Evolutionary conservation across 2,329 filamentous ascomycete genomes (phyloP), one percentile per base, ranked within the genome.

Genomic region (Pseudogymnoascus sp.): DNA sequence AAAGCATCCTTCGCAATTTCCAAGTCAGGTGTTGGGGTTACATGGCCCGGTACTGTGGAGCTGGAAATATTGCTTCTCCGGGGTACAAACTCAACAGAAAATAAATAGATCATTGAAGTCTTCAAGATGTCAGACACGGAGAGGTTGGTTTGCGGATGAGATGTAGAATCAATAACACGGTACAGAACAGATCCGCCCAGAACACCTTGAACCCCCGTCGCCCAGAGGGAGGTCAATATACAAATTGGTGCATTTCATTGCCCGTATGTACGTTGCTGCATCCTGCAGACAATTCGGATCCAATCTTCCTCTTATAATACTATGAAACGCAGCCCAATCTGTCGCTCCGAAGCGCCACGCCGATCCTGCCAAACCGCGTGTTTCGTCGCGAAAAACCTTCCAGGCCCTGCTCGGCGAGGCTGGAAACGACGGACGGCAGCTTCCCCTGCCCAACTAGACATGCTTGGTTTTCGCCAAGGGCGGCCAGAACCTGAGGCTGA

Each of bases 401-500:
- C 14, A 28, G 23, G 44, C 44, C 44, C 44, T 50, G 44, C 12
- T 50, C 44, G 44, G 44, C 12, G 44, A 50, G 44, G 44, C 6
- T 50, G 44, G 44, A 28, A 25, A 28, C 28, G 28, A 28, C 28
- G 7, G 11, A 25, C 21, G 23, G 21, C 14, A 23, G 21, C 23
- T 28, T 28, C 44, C 14, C 44, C 8, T 28, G 44, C 23, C 44
- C 44, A 23, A 14, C 44, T 50, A 28, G 42, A 16, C 21, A 16
- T 50, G 23, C 21, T 28, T 28, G 44, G 14, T 28, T 1, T 31
- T 10, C 14, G 44, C 44, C 44, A 50, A 50, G 44, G 44, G 12
- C 44, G 44, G 44, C 44, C 44, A 53, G 44, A 53, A 53, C 44
- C 44, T 53, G 44, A 53, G 44, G 44, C 44, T 53, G 44, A 53